Conservation (phyloP, 495 filamentous ascomycete genomes). For the Penicillium taxi region DNA sequence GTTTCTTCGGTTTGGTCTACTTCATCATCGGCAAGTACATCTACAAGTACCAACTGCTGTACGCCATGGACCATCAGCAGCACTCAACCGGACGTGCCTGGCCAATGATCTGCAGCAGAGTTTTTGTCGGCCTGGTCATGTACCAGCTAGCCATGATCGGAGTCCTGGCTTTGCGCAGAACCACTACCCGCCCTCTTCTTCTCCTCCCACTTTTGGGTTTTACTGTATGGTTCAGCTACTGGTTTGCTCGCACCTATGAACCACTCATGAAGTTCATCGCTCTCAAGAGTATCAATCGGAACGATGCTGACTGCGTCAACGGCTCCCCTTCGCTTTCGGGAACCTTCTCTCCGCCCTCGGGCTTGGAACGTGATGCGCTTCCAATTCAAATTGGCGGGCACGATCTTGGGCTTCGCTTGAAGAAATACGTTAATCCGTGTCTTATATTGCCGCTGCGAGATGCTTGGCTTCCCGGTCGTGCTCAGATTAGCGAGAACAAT, state of each 20-base stretch:
- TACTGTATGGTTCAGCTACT: constrained; percentile 79
- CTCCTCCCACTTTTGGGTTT: constrained; percentile 67
- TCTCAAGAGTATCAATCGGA: constrained; percentile 67
- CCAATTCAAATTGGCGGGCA: constrained; percentile 34
- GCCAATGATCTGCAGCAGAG: constrained; percentile 88
- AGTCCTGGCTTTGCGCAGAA: constrained; percentile 64
- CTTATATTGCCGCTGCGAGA: constrained; percentile 38
- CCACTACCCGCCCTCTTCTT: constrained; percentile 60
- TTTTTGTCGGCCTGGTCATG: constrained; percentile 73
- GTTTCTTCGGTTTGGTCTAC: constrained; percentile 77
- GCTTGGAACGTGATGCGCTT: constrained; percentile 38
- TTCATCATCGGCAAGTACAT: constrained; percentile 86
- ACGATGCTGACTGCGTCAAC: constrained; percentile 30
- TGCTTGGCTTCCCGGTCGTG: constrained; percentile 36
- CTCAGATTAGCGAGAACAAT: too few relatives aligned
- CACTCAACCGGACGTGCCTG: constrained; percentile 91
- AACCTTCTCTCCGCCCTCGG: constrained; percentile 35
- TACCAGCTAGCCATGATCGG: constrained; percentile 91
- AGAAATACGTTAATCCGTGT: constrained; percentile 42
- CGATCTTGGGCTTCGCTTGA: constrained; percentile 34
- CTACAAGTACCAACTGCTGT: constrained; percentile 96
- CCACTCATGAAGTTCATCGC: constrained; percentile 90
- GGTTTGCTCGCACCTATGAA: constrained; percentile 65
- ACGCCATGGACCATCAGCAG: constrained; percentile 95
- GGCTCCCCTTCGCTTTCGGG: constrained; percentile 31